Percentiles rank a stretch among this genome's conserved stretches.
Evolutionary conservation across 2,329 filamentous ascomycete species (phyloP).

Genomic region (Ophiocordyceps camponoti-rufipedis): DNA sequence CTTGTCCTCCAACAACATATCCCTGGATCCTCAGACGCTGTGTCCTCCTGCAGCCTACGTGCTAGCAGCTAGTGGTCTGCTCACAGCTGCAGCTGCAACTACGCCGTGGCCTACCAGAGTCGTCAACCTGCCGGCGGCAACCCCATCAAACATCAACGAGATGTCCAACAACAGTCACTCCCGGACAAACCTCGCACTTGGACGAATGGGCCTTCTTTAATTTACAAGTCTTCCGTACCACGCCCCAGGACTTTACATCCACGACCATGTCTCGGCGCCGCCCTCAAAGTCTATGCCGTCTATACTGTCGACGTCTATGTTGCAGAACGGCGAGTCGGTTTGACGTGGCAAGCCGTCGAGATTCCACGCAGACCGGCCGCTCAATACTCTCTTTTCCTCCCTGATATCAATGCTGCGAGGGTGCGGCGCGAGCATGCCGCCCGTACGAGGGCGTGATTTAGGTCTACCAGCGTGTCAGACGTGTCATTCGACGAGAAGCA

Average conservation of each 20-base stretch:
- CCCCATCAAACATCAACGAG: no score
- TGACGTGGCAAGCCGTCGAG: conserved; percentile 9
- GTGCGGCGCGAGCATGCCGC: conserved; percentile 17
- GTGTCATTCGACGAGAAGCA: not conserved
- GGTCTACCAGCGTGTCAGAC: conserved; percentile 11
- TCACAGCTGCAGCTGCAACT: no score
- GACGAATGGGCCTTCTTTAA: conserved; percentile 23
- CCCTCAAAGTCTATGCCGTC: conserved; percentile 21
- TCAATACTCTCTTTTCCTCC: conserved; percentile 8
- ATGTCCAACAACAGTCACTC: no score
- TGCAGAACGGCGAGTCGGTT: conserved; percentile 12
- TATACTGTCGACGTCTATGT: conserved; percentile 18
- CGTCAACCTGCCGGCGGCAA: no score
- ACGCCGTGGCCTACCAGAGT: no score
- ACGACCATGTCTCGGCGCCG: conserved; percentile 13
- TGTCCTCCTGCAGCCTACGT: no score
- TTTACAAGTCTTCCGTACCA: conserved; percentile 21
- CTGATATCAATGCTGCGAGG: conserved; percentile 15
- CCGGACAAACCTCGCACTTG: not conserved
- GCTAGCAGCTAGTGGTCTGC: no score
- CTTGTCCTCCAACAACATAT: no score
- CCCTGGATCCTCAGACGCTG: no score
- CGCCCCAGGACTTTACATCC: conserved; percentile 16
- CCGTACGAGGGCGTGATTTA: conserved; percentile 15
- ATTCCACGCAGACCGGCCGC: conserved; percentile 9